Base-by-base conservation (phyloP, 176 grass and related monocot genomes). In the Musa acuminata region DNA sequence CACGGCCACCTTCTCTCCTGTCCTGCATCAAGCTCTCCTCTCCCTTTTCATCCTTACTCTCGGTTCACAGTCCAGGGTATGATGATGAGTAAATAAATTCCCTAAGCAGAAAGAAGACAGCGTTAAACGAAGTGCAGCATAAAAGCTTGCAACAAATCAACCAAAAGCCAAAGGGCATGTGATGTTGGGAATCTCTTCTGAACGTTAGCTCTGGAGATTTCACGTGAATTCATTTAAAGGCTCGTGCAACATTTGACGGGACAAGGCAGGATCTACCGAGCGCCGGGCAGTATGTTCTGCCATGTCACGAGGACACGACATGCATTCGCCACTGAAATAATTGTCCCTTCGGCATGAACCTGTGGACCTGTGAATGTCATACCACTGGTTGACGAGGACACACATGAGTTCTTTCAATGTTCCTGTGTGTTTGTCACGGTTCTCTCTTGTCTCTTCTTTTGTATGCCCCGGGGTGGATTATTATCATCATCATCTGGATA, bases 121-220 rank as follows among this genome's bases (percentile, higher is more conserved):
- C 43, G 43, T 60, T 60, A 20, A 4, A 17, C 35, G 4, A 43
- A 43, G 35, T 43, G 35, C 35, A 43, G 3, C 35, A 43, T 43
- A 43, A 43, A 43, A 43, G 35, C 35, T n/a, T 60, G 16, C n/a
- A 60, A 60, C n/a, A 60, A 60, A 60, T 60, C 57, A 60, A 60
- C 19, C 57, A 60, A 51, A 43, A 11, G 48, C 67, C 67, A 70
- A 21, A 70, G 14, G 16, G 48, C 67, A 70, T 70, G 67, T 70
- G 67, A 48, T 13, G 5, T 21, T 21, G 67, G 48, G 67, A 70
- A 70, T 70, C 67, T 70, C 67, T 50, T 70, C 67, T 70, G 43
- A 70, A 70, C 35, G 1, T 3, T 67, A 29, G 64, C 24, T 16
- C 64, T 43, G 71, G 11, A 73, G 71, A 54, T 7, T 72, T 48